phyloP scores from a whole-genome alignment of 2,329 filamentous ascomycete species.

The Penicillium italicum region DNA sequence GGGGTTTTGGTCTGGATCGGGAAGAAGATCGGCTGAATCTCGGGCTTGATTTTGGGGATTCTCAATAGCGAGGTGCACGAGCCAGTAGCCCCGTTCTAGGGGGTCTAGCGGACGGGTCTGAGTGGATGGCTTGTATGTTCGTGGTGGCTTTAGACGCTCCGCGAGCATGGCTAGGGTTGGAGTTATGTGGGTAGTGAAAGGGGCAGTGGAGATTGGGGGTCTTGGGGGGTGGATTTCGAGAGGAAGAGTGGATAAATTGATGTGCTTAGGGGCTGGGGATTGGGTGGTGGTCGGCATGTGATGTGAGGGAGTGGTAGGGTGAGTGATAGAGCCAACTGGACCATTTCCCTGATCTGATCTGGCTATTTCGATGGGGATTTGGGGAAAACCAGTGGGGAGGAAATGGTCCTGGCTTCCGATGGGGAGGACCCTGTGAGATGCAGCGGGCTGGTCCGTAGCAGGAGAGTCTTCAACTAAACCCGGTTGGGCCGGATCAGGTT shows the following conservation, averaged over 20 bases:
- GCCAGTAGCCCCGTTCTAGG: conserved; percentile 77
- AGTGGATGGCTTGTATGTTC: conserved; percentile 52
- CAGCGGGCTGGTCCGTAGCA: neutral
- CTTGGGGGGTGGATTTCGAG: conserved; percentile 51
- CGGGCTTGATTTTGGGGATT: conserved; percentile 23
- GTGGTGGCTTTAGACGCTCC: conserved; percentile 49
- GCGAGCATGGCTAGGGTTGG: conserved; percentile 53
- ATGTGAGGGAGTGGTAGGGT: neutral
- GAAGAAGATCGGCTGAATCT: neutral
- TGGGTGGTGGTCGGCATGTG: neutral
- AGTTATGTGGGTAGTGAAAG: conserved; percentile 57
- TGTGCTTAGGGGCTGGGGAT: neutral
- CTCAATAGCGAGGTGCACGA: conserved; percentile 57
- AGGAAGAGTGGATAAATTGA: conserved; percentile 24
- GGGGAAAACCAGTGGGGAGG: neutral
- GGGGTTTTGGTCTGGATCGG: conserved; percentile 20
- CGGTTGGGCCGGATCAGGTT: neutral
- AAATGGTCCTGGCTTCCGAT: neutral
- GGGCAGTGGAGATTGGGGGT: conserved; percentile 48
- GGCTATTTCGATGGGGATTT: neutral
- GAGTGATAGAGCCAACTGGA: neutral
- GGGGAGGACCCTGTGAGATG: neutral
- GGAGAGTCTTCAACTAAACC: neutral
- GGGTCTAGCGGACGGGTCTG: conserved; percentile 50
- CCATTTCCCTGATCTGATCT: neutral